Evolutionary conservation across 2,329 filamentous ascomycete genomes (phyloP).

Genomic region (Fusarium nelsonii): DNA sequence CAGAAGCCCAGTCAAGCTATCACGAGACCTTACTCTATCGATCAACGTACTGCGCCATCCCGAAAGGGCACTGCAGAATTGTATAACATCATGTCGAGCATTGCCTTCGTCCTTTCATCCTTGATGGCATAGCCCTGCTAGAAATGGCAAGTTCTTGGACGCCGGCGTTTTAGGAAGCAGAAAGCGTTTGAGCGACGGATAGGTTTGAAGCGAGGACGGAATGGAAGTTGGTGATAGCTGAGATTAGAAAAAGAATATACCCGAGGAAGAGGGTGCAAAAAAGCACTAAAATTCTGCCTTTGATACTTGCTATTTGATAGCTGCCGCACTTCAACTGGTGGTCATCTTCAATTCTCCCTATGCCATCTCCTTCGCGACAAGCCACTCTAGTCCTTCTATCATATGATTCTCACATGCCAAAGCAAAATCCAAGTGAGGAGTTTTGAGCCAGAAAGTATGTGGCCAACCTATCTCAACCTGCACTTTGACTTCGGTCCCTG

Average conservation of each 20-base stretch:
- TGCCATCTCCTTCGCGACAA: slow-evolving; percentile 40
- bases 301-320: not conserved
- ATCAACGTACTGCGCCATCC: too few relatives aligned
- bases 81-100: too few relatives aligned
- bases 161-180: not conserved
- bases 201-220: not conserved
- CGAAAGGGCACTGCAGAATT: too few relatives aligned
- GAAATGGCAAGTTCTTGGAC: not conserved
- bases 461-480: slow-evolving; percentile 62
- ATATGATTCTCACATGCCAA: slow-evolving; percentile 58
- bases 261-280: too few relatives aligned
- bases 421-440: slow-evolving; percentile 57
- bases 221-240: not conserved
- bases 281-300: too few relatives aligned
- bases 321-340: not conserved
- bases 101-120: too few relatives aligned
- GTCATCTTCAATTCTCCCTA: not conserved
- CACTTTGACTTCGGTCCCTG: slow-evolving; percentile 56
- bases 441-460: slow-evolving; percentile 66
- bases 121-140: too few relatives aligned
- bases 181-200: not conserved
- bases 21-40: too few relatives aligned
- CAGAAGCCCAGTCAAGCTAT: too few relatives aligned
- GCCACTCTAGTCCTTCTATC: slow-evolving; percentile 58
- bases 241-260: too few relatives aligned